Percentiles rank a stretch among this genome's conserved stretches.
Evolutionary conservation across 2,329 filamentous ascomycete genomes (phyloP).

Genomic region (Cladosporium colombiae): DNA sequence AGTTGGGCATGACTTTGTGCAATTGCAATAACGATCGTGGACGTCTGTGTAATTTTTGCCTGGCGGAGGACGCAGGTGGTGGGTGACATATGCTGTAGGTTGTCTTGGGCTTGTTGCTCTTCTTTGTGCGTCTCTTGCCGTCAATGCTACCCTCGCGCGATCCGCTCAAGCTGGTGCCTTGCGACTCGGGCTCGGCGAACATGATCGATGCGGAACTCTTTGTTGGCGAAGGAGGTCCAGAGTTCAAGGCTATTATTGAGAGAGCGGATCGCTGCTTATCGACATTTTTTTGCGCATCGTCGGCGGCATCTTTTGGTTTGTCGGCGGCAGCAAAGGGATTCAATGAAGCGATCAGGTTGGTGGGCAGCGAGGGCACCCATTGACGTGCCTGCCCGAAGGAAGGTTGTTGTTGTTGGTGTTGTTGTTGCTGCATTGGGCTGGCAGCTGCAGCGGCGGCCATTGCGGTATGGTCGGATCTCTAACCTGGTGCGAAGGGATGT

Average conservation of each 20-base stretch:
- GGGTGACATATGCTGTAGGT: constrained; percentile 69
- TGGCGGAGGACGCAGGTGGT: constrained; percentile 57
- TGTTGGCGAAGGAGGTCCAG: constrained; percentile 28
- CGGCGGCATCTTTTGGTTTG: constrained; percentile 11
- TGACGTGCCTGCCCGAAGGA: constrained; percentile 27
- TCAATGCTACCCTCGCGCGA: constrained; percentile 38
- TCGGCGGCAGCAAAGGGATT: constrained; percentile 31
- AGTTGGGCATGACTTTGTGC: constrained; percentile 62
- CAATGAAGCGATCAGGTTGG: constrained; percentile 31
- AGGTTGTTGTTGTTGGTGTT: constrained; percentile 14
- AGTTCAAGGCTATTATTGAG: neutral
- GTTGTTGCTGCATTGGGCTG: constrained; percentile 17
- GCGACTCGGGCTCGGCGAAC: constrained; percentile 38
- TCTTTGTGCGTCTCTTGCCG: constrained; percentile 30
- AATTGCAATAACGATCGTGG: constrained; percentile 71
- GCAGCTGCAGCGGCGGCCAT: constrained; percentile 23
- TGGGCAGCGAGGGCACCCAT: constrained; percentile 35
- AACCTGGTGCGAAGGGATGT: neutral
- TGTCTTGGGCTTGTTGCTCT: constrained; percentile 54
- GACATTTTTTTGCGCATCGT: neutral
- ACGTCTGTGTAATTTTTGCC: constrained; percentile 64
- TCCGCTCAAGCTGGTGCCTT: constrained; percentile 32
- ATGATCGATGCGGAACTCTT: constrained; percentile 33
- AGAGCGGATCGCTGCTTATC: neutral
- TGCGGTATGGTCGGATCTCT: constrained; percentile 2